Evolutionary conservation across 805 yeast species (phyloP).

Genomic region (Brettanomyces custersianus): DNA sequence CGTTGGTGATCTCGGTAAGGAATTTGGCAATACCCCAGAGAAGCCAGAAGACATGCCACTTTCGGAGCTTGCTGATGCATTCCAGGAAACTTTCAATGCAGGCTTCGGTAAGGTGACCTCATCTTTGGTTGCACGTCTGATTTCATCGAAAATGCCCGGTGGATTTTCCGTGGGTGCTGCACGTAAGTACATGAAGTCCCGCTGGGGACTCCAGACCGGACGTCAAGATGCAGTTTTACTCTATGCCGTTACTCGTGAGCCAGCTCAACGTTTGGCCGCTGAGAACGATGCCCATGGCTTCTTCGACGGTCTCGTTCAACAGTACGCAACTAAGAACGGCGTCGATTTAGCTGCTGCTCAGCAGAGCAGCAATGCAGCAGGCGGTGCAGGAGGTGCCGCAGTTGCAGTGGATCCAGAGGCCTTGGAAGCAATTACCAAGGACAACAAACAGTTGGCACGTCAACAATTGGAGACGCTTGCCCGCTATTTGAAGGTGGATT

Average conservation of each 20-base stretch:
- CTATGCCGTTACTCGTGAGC: constrained; percentile 80
- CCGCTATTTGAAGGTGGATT: constrained; percentile 85
- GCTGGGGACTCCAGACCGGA: constrained; percentile 90
- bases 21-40: constrained; percentile 96
- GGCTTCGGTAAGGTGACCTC: constrained; percentile 89
- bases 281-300: constrained; percentile 88
- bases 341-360: constrained; percentile 64
- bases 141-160: constrained; percentile 99
- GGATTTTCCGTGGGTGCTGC: constrained; percentile 91
- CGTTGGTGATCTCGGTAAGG: constrained; percentile 97
- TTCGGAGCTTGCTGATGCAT: constrained; percentile 88
- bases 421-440: constrained; percentile 70
- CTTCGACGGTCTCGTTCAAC: constrained; percentile 73
- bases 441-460: constrained; percentile 58
- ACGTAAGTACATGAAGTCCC: constrained; percentile 82
- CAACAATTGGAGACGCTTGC: constrained; percentile 90
- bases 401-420: constrained; percentile 79
- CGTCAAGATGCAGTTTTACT: constrained; percentile 90
- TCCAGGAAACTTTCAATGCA: constrained; percentile 87
- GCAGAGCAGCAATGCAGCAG: constrained; percentile 41
- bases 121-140: constrained; percentile 80
- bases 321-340: constrained; percentile 80
- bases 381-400: constrained; percentile 71
- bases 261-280: constrained; percentile 75
- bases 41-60: constrained; percentile 98